A percentile compares a stretch with the other conserved stretches of the same genome.
Evolutionary conservation across 345 rosid species (phyloP).

Genomic region (Hibiscus syriacus): DNA sequence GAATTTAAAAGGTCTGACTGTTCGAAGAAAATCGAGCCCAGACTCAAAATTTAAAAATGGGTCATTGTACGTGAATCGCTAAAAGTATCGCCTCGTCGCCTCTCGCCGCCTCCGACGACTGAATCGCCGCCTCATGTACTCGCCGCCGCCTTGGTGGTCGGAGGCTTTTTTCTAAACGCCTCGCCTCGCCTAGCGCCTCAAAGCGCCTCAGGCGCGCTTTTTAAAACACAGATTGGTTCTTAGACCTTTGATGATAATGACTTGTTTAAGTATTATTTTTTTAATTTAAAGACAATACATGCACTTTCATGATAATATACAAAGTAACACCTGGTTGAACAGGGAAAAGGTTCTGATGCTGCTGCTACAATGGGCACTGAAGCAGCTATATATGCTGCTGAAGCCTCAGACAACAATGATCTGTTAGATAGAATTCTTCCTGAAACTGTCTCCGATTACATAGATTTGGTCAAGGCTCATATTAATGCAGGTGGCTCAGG

Average conservation of each 20-base stretch:
- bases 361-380: slow-evolving; percentile 77
- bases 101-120: too few species aligned
- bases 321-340: slow-evolving; percentile 15
- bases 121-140: too few species aligned
- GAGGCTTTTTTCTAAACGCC: too few species aligned
- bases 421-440: slow-evolving; percentile 79
- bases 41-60: too few species aligned
- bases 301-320: neutral
- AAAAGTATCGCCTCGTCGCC: too few species aligned
- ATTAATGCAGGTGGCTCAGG: slow-evolving; percentile 64
- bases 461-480: slow-evolving; percentile 79
- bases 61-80: too few species aligned
- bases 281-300: neutral
- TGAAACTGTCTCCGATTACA: slow-evolving; percentile 71
- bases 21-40: too few species aligned
- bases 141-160: too few species aligned
- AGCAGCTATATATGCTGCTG: slow-evolving; percentile 90
- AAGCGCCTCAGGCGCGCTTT: too few species aligned
- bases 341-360: slow-evolving; percentile 93
- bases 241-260: neutral
- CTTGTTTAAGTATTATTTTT: neutral
- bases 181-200: too few species aligned
- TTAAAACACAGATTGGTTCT: too few species aligned
- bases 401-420: slow-evolving; percentile 88
- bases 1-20: too few species aligned